Base-by-base conservation (phyloP, 1,284 basidiomycete species). In the Ustilago trichophora region DNA sequence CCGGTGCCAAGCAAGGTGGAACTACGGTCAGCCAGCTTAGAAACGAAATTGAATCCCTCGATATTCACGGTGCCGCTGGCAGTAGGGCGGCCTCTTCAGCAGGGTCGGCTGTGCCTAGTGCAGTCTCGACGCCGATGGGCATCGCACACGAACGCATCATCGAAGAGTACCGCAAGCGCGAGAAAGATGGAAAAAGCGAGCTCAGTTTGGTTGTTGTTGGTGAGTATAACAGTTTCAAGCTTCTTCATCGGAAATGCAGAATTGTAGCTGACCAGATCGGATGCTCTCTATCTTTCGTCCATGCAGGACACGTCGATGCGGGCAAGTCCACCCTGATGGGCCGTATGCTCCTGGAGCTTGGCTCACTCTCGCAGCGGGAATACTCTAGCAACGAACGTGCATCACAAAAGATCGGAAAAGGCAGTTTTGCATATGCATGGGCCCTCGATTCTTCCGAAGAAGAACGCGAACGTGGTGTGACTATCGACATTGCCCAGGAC, bases 291-390 rank as follows among this genome's bases (percentile, higher is more conserved):
- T n/a, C n/a, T n/a, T n/a, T n/a, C n/a, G n/a, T n/a, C n/a, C n/a
- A n/a, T n/a, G n/a, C n/a, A n/a, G n/a, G 94, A 19, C 95, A 98
- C 78, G 95, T 99, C 59, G 95, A 99, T 83, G 95, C 96, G 13
- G 95, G 95, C 43, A 99, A 99, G 83, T 97, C 94, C 10, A 99
- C 95, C 0, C 83, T 99, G 37, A 98, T 98, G 93, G 95, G 95
- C 0, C 86, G 94, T 47, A 81, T 99, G 63, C 82, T 98, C 37
- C 94, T 96, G 79, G 96, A 98, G 67, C 85, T 96, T 1, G 95
- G 96, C 15, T 86, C 87, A 70, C 79, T 98, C 50, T 89, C 90
- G 54, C 93, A 98, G 78, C 92, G 92, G 82, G 89, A 89, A 32
- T 88, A 90, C 57, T 83, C 87, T 32, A 87, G 88, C 31, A 97